A percentile compares a stretch with the other conserved stretches of the same genome.
Evolutionary conservation across 106 monocot species (phyloP).

Genomic region (Iris macrosiphon): DNA sequence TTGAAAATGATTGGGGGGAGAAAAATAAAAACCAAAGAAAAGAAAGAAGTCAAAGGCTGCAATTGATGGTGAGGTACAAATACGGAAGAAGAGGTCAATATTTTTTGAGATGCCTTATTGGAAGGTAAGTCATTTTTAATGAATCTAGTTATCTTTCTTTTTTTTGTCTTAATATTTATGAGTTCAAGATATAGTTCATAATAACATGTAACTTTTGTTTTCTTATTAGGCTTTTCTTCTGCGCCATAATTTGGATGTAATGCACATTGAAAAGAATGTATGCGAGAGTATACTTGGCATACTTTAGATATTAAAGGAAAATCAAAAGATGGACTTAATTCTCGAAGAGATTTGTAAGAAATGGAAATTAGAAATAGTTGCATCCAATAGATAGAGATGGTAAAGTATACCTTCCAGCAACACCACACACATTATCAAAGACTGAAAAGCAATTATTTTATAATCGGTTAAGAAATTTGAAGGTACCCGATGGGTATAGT

Average conservation of each 20-base stretch:
- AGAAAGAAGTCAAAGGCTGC: not conserved
- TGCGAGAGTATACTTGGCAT: no score
- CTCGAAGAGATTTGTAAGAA: not conserved
- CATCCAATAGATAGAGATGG: not conserved
- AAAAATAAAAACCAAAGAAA: not conserved
- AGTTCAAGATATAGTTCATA: no score
- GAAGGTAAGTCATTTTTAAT: not conserved
- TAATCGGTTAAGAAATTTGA: not conserved
- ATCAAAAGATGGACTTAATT: not conserved
- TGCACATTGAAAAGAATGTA: not conserved
- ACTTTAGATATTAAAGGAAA: no score
- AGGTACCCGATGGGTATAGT: not conserved
- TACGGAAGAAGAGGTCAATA: not conserved
- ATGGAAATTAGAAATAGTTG: not conserved
- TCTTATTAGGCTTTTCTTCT: not conserved
- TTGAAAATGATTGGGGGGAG: not conserved
- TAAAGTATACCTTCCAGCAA: not conserved
- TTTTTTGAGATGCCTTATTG: not conserved
- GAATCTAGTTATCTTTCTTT: not conserved
- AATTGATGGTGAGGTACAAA: not conserved
- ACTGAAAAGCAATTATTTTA: not conserved
- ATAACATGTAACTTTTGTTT: no score
- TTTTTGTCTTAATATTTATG: not conserved
- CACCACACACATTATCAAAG: not conserved
- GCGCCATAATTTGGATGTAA: not conserved